phyloP scores from a whole-genome alignment of 2,329 filamentous ascomycete genomes.

The Trichophyton rubrum region DNA sequence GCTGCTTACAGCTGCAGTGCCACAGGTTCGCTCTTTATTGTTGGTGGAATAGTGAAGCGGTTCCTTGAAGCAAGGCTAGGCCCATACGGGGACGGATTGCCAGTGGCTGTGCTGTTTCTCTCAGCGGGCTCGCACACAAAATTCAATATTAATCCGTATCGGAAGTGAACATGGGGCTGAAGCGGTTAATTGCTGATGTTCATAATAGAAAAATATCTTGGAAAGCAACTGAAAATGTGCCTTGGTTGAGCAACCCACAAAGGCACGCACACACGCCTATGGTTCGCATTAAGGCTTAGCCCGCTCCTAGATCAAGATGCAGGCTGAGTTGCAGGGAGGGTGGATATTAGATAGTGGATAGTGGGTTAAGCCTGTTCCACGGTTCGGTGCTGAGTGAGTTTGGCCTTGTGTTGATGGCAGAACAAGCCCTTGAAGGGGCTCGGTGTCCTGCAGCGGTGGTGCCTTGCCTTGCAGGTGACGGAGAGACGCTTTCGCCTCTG shows the following conservation, averaged over 20 bases:
- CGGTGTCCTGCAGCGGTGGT: neutral
- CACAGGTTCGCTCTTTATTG: neutral
- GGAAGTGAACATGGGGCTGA: neutral
- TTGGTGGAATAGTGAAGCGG: too few relatives aligned
- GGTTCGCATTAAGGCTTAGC: slow-evolving; percentile 1
- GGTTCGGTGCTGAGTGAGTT: neutral
- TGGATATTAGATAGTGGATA: neutral
- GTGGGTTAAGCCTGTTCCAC: neutral
- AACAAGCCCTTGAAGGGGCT: too few relatives aligned
- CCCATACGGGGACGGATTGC: neutral
- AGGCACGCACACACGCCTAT: neutral
- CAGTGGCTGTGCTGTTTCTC: neutral
- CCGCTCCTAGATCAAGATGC: neutral
- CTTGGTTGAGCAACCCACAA: neutral
- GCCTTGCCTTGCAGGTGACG: neutral
- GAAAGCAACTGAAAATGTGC: neutral
- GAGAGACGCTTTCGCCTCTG: neutral
- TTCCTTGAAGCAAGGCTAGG: neutral
- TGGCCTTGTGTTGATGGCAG: neutral
- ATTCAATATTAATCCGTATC: neutral
- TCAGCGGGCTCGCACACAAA: neutral
- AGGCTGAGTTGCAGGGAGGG: neutral
- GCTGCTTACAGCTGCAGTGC: neutral
- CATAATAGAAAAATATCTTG: neutral
- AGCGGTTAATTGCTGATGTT: neutral